phyloP scores from a whole-genome alignment of 345 rosid genomes.

The Mallotus nudiflorus region DNA sequence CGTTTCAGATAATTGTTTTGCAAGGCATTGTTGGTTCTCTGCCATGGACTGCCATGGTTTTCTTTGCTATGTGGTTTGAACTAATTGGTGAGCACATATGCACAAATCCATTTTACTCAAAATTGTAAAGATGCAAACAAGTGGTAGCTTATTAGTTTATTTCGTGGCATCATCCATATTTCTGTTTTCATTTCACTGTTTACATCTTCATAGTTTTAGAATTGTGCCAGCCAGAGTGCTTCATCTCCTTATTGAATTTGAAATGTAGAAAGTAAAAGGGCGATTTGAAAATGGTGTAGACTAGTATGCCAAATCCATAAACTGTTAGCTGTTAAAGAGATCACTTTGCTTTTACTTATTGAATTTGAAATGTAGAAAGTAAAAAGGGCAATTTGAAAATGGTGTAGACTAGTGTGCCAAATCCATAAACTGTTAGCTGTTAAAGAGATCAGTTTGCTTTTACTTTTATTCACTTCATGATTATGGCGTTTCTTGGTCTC shows the following conservation, averaged over 20 bases:
- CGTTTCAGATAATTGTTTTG: slow-evolving; percentile 83
- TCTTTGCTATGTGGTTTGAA: slow-evolving; percentile 97
- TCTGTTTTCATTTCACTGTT: not conserved
- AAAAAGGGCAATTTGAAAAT: not conserved
- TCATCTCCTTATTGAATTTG: too few species aligned
- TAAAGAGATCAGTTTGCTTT: not conserved
- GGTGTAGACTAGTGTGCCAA: not conserved
- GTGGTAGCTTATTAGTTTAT: too few species aligned
- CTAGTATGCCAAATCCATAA: not conserved
- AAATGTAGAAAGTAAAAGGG: not conserved
- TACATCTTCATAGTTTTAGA: not conserved
- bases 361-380: not conserved
- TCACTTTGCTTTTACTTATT: not conserved
- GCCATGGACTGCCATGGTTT: slow-evolving; percentile 98
- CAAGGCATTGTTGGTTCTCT: slow-evolving; percentile 89
- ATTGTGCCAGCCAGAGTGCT: too few species aligned
- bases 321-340: not conserved
- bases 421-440: not conserved
- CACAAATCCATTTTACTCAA: not conserved
- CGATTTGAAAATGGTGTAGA: not conserved
- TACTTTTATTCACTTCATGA: not conserved
- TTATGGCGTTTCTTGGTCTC: slow-evolving; percentile 5
- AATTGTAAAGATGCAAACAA: too few species aligned
- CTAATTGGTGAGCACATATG: slow-evolving; percentile 59
- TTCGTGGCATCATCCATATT: too few species aligned